Percentiles rank a stretch among this genome's conserved stretches.
Evolutionary conservation across 148 eudicot genomes (phyloP).

Genomic region (Rhododendron kiyosumense): DNA sequence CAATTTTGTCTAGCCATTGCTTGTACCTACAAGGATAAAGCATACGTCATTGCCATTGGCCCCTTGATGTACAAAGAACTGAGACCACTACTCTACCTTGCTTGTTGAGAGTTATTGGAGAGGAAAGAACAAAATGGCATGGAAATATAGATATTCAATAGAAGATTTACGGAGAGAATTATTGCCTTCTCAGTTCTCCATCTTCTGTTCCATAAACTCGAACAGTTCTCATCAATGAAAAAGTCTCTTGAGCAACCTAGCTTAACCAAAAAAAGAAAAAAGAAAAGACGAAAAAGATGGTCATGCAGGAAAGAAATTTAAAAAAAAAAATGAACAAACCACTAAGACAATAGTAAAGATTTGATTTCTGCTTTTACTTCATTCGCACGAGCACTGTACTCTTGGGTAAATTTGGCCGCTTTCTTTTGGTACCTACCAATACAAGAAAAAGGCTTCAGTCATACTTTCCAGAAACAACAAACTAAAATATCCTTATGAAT

Average conservation of each 20-base stretch:
- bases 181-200: slow-evolving; percentile 36
- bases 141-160: not conserved
- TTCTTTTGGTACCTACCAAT: slow-evolving; percentile 41
- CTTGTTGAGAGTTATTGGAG: not conserved
- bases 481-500: not conserved
- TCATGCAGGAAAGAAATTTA: not conserved
- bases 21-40: slow-evolving; percentile 30
- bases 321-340: not conserved
- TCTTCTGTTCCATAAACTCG: slow-evolving; percentile 38
- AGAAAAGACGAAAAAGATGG: not conserved
- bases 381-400: slow-evolving; percentile 42
- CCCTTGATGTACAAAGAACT: not conserved
- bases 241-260: slow-evolving; percentile 40
- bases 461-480: not conserved
- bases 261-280: not conserved
- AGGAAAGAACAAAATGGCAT: not conserved
- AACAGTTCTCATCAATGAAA: slow-evolving; percentile 38
- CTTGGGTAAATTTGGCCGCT: slow-evolving; percentile 48
- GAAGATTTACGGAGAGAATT: slow-evolving; percentile 4
- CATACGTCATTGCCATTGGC: not conserved
- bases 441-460: slow-evolving; percentile 1
- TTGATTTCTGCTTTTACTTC: slow-evolving; percentile 28
- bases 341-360: not conserved
- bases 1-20: slow-evolving; percentile 38
- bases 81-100: not conserved